Conservation (phyloP, 108 stramenopile genomes). For the Phaeodactylum tricornutum region DNA sequence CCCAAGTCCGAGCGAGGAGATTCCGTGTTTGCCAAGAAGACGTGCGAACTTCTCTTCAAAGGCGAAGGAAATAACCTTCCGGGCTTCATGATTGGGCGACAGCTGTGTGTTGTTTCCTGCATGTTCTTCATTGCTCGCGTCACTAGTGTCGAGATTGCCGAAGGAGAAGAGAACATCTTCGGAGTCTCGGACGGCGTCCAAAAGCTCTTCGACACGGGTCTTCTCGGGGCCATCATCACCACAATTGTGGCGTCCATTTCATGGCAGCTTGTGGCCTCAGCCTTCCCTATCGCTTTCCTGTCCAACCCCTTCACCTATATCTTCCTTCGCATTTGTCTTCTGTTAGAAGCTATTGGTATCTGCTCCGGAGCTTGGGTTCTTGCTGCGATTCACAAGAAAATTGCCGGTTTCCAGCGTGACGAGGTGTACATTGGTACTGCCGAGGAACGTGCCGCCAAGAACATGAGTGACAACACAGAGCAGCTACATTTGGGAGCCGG, state of each 20-base stretch:
- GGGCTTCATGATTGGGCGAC: conserved; percentile 54
- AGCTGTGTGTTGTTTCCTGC: conserved; percentile 20
- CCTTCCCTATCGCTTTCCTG: conserved; percentile 46
- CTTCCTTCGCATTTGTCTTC: conserved; percentile 28
- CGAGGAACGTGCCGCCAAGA: conserved; percentile 40
- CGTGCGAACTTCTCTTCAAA: conserved; percentile 39
- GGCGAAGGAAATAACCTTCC: conserved; percentile 52
- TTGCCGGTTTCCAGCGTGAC: conserved; percentile 27
- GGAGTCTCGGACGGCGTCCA: conserved; percentile 37
- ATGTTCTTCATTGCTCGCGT: conserved; percentile 24
- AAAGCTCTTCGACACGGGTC: conserved; percentile 53
- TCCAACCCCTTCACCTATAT: conserved; percentile 43
- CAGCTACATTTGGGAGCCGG: conserved; percentile 12
- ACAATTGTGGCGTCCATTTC: conserved; percentile 52
- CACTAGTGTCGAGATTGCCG: conserved; percentile 11
- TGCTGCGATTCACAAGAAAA: conserved; percentile 34
- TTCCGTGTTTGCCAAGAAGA: conserved; percentile 14
- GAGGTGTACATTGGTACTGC: conserved; percentile 57
- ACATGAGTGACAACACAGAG: conserved; percentile 4
- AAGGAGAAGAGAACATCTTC: conserved; percentile 43
- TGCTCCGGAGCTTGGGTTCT: conserved; percentile 40
- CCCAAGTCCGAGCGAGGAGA: conserved; percentile 19
- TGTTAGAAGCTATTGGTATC: conserved; percentile 40
- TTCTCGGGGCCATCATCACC: conserved; percentile 63
- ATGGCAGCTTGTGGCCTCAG: conserved; percentile 47